Conservation (phyloP, 345 rosid genomes). For the Geranium brycei region DNA sequence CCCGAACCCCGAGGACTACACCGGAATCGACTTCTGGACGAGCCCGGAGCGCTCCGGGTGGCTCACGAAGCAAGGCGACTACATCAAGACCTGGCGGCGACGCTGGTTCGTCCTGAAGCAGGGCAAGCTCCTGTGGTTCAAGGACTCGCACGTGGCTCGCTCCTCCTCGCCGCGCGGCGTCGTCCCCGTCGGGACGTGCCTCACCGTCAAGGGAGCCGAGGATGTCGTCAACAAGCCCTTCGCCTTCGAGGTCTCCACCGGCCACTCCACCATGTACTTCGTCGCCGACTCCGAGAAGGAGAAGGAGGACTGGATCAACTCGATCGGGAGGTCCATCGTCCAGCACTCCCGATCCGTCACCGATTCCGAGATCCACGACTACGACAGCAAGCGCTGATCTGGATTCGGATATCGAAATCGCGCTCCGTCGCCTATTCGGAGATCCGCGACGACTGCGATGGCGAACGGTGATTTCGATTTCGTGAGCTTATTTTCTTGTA, state of each 20-base stretch:
- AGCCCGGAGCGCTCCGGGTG: constrained; percentile 65
- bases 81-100: constrained; percentile 77
- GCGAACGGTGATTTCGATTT: constrained; percentile 8
- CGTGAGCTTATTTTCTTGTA: neutral
- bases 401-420: too few species aligned
- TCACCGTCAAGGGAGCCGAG: constrained; percentile 81
- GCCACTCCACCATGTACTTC: constrained; percentile 51
- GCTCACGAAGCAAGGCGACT: constrained; percentile 71
- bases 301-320: constrained; percentile 86
- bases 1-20: constrained; percentile 53
- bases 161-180: constrained; percentile 62
- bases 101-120: constrained; percentile 78
- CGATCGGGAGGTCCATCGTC: constrained; percentile 71
- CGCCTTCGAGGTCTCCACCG: constrained; percentile 66
- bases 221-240: constrained; percentile 56
- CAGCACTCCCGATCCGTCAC: constrained; percentile 73
- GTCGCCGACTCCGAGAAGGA: constrained; percentile 70
- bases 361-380: constrained; percentile 69
- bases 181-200: constrained; percentile 47
- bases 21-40: constrained; percentile 58
- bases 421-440: too few species aligned
- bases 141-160: constrained; percentile 37
- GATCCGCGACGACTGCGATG: too few species aligned
- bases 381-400: constrained; percentile 15
- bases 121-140: constrained; percentile 82